Evolutionary conservation across 441 rosid species (phyloP), one percentile per base, ranked within the genome.

Genomic region (Sinapis alba): DNA sequence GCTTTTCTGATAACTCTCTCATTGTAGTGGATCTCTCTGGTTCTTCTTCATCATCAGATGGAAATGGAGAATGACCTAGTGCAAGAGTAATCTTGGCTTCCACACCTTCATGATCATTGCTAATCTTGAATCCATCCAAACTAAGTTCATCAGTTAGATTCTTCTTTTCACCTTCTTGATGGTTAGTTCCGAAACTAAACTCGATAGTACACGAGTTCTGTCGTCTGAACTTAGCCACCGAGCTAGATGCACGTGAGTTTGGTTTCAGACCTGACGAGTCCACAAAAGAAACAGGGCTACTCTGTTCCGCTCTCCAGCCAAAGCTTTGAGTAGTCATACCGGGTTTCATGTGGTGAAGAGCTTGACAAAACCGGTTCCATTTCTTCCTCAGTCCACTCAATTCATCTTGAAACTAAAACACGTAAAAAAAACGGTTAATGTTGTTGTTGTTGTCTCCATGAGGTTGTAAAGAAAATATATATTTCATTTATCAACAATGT

Each of bases 11-110:
- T 53, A 91, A 69, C 41, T 80, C 77, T 7, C 51, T 75, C 65
- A 70, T 28, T 51, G 11, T 47, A 12, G 20, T 38, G 16, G 6
- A 51, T 65, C 19, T 65, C 59, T 81, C 80, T 12, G 51, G 41
- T 3, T 65, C 65, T 65, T 80, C 79, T 64, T 78, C 81, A 30
- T 75, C 60, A 76, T 79, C 88, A 32, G 87, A 80, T 32, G 73
- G 78, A 32, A 78, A 76, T 73, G 80, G 74, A 62, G 77, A 82
- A 77, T 67, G 87, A 2, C 97, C 96, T 50, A 92, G 93, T 9
- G 85, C 88, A 76, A 92, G 96, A 24, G 91, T 87, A 78, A 90
- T 86, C 79, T 84, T 92, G 18, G 86, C 83, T 56, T 92, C 96
- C 66, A 83, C 82, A 18, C 82, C 88, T 71, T 83, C 86, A 41